Percentiles rank a stretch among this genome's conserved stretches.
phyloP scores from a whole-genome alignment of 2,329 filamentous ascomycete species.

The Calonectria hongkongensis region DNA sequence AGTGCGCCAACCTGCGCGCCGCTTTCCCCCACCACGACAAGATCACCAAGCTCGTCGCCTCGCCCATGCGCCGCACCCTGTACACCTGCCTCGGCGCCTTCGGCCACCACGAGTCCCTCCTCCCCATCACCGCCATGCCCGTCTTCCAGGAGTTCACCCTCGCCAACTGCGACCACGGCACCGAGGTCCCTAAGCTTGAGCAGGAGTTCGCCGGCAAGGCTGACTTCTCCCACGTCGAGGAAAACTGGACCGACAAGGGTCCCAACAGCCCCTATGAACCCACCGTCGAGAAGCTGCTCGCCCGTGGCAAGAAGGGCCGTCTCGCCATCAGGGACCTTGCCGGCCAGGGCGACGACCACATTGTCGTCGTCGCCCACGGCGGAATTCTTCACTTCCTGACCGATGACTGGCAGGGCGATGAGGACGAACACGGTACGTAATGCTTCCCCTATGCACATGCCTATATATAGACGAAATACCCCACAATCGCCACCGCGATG shows the following conservation, averaged over 20 bases:
- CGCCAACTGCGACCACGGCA: constrained; percentile 86
- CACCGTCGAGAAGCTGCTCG: constrained; percentile 71
- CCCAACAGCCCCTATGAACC: constrained; percentile 67
- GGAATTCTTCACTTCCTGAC: constrained; percentile 91
- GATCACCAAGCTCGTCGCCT: constrained; percentile 84
- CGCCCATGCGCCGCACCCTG: constrained; percentile 87
- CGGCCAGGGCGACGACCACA: constrained; percentile 74
- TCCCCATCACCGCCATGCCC: constrained; percentile 79
- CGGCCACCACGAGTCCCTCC: constrained; percentile 65
- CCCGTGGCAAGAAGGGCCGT: constrained; percentile 77
- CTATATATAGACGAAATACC: constrained; percentile 22
- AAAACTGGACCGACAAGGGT: constrained; percentile 83
- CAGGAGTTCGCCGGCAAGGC: constrained; percentile 78
- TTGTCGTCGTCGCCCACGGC: constrained; percentile 88
- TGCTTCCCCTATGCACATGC: constrained; percentile 13
- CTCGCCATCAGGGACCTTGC: constrained; percentile 71
- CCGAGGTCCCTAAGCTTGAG: constrained; percentile 70
- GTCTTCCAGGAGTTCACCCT: constrained; percentile 87
- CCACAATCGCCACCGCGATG: constrained; percentile 26
- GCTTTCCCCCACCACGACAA: constrained; percentile 79
- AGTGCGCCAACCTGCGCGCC: constrained; percentile 79
- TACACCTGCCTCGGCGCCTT: constrained; percentile 86
- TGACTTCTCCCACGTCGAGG: constrained; percentile 76
- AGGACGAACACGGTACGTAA: constrained; percentile 63
- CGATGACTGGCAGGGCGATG: constrained; percentile 83